Evolutionary conservation across 371 early-diverging fungal species (phyloP).

Genomic region (Capillidium heterosporum): DNA sequence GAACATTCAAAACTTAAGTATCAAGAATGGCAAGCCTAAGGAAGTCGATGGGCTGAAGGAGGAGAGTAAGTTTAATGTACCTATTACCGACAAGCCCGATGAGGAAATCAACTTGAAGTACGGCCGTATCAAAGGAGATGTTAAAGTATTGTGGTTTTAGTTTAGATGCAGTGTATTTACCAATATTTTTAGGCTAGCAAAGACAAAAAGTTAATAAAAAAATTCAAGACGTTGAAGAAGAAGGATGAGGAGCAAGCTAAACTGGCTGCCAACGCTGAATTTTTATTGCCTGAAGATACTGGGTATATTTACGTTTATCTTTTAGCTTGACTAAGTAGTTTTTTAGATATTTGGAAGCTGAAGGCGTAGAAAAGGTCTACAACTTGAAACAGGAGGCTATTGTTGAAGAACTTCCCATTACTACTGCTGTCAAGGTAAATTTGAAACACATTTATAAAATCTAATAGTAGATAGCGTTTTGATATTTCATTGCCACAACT

Average conservation of each 20-base stretch:
- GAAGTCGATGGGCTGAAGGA: too few species aligned
- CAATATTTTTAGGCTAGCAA: constrained; percentile 30
- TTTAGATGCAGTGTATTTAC: too few species aligned
- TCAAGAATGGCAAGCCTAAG: too few species aligned
- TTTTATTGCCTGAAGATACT: constrained; percentile 52
- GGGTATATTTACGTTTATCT: constrained; percentile 18
- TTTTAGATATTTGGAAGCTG: constrained; percentile 53
- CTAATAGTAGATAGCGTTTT: constrained; percentile 30
- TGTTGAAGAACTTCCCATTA: constrained; percentile 50
- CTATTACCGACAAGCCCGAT: too few species aligned
- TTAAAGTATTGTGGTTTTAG: too few species aligned
- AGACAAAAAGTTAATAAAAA: constrained; percentile 42
- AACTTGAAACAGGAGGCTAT: constrained; percentile 68
- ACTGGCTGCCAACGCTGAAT: constrained; percentile 56
- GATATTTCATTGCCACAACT: constrained; percentile 61
- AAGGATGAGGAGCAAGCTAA: constrained; percentile 43
- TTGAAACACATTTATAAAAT: neutral
- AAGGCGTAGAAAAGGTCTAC: constrained; percentile 77
- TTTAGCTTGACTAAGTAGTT: neutral
- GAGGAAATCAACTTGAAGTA: too few species aligned
- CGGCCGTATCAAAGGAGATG: too few species aligned
- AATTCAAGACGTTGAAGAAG: constrained; percentile 34
- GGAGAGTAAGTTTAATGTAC: too few species aligned
- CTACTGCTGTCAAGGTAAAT: constrained; percentile 57
- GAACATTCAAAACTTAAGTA: too few species aligned